Base-by-base conservation (phyloP, 306 rosid species). In the Citrullus mucosospermus region DNA sequence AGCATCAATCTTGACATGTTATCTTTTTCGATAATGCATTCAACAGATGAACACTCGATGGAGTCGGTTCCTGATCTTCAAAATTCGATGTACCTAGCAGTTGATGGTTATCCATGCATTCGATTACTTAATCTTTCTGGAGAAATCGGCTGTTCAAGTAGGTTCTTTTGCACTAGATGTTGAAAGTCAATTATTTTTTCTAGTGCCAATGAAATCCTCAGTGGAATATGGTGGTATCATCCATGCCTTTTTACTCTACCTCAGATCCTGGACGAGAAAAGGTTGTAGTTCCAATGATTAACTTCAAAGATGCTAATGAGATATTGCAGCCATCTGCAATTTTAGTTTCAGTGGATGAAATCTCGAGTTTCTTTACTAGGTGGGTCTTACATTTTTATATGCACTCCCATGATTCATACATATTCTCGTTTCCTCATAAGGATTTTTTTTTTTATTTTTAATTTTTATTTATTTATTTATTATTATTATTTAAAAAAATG, bases 31-130 rank as follows among this genome's bases (percentile, higher is more conserved):
- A 44, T 71, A 30, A 30, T 44, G 25, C 18, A 56, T 54, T 55
- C 81, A 87, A 91, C 83, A 46, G 81, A 85, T 76, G 81, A 89
- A 43, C 82, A 79, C 78, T 78, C 85, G 76, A 86, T 93, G 88
- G 92, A 91, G 80, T 93, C 98, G 18, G 98, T 93, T 80, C 98
- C 98, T 3, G 98, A 93, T 87, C 97, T 93, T 79, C 96, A 90
- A 81, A 89, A 84, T 82, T 88, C 94, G 20, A 93, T 93, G 97
- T 93, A 93, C 84, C 84, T 85, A 58, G 82, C 78, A 53, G 84
- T 91, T 65, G 91, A 84, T 44, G 93, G 90, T 53, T 82, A 38
- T 86, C 97, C 98, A 62, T 93, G 98, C 68, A 96, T 93, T 12
- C 90, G 96, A 41, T 77, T 93, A 61, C 86, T 93, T 6, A 93